Conservation (phyloP, 345 rosid species). For the Clarkia xantiana region DNA sequence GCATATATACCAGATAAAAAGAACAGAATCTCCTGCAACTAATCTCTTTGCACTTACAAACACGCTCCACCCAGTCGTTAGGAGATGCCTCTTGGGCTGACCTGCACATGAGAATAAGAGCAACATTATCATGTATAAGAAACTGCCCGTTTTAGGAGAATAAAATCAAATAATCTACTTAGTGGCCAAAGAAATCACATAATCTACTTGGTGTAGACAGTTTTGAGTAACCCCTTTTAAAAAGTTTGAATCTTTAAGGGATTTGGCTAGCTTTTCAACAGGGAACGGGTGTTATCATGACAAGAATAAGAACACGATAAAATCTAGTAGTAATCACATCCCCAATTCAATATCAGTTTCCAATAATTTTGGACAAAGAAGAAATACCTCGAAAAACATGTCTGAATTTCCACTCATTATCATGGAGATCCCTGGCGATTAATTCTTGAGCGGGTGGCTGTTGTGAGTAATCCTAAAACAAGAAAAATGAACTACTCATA, state of each 20-base stretch:
- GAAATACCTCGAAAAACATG: conserved; percentile 30
- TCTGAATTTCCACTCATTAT: conserved; percentile 36
- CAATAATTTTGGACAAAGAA: background rate
- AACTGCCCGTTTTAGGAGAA: no score
- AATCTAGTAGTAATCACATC: no score
- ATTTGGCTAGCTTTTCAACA: no score
- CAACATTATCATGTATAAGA: background rate
- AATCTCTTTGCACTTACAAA: conserved; percentile 45
- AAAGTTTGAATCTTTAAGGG: no score
- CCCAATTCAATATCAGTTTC: no score
- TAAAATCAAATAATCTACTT: no score
- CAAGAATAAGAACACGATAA: no score
- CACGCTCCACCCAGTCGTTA: conserved; percentile 45
- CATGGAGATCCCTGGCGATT: conserved; percentile 38
- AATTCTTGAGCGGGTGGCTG: conserved; percentile 34
- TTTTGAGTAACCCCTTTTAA: no score
- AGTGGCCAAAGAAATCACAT: no score
- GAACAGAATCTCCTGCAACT: conserved; percentile 40
- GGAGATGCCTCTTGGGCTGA: conserved; percentile 45
- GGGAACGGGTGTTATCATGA: no score
- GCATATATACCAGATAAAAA: conserved; percentile 27
- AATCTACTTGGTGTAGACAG: no score
- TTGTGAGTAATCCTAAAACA: conserved; percentile 23
- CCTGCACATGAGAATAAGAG: conserved; percentile 17
- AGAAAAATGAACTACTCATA: background rate